Evolutionary conservation across 2,329 filamentous ascomycete genomes (phyloP).

Genomic region (Lasiodiplodia sp.): DNA sequence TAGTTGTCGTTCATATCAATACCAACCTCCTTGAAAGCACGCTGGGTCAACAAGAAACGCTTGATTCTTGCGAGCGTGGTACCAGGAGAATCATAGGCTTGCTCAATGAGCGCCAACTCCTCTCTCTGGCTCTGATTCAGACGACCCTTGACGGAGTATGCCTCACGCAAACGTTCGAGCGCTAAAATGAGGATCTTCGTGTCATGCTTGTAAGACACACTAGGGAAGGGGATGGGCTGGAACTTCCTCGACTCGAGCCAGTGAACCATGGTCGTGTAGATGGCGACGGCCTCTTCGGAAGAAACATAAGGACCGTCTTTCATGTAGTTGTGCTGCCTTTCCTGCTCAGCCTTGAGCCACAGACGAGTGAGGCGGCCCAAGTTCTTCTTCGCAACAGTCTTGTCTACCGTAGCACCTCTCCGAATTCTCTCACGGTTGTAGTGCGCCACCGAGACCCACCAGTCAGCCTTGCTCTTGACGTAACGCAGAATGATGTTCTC

Average conservation of each 20-base stretch:
- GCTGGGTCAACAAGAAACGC: slow-evolving; percentile 93
- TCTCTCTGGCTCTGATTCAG: slow-evolving; percentile 98
- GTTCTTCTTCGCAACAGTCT: slow-evolving; percentile 99
- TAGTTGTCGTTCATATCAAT: slow-evolving; percentile 99
- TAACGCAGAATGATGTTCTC: slow-evolving; percentile 99
- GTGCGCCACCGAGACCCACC: slow-evolving; percentile 99
- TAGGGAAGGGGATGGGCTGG: slow-evolving; percentile 97
- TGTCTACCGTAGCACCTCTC: slow-evolving; percentile 95
- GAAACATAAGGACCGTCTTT: slow-evolving; percentile 99
- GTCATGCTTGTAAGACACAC: slow-evolving; percentile 99
- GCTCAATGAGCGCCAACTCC: slow-evolving; percentile 94
- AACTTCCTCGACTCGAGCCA: slow-evolving; percentile 99
- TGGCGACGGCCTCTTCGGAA: slow-evolving; percentile 96
- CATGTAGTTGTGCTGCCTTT: slow-evolving; percentile 98
- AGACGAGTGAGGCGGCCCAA: slow-evolving; percentile 90
- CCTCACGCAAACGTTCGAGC: slow-evolving; percentile 88
- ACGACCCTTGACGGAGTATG: slow-evolving; percentile 96
- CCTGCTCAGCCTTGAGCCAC: slow-evolving; percentile 98
- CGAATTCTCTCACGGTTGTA: slow-evolving; percentile 98
- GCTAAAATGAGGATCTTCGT: slow-evolving; percentile 98
- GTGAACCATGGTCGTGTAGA: slow-evolving; percentile 98
- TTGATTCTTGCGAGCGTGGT: slow-evolving; percentile 97
- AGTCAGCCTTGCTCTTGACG: slow-evolving; percentile 98
- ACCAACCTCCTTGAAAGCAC: slow-evolving; percentile 98
- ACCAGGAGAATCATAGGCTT: slow-evolving; percentile 96